These are phyloP conservation scores for Pouteria campechiana DNA, from an alignment of 179 eudicot genomes.

Conservation along the genomic window DNA sequence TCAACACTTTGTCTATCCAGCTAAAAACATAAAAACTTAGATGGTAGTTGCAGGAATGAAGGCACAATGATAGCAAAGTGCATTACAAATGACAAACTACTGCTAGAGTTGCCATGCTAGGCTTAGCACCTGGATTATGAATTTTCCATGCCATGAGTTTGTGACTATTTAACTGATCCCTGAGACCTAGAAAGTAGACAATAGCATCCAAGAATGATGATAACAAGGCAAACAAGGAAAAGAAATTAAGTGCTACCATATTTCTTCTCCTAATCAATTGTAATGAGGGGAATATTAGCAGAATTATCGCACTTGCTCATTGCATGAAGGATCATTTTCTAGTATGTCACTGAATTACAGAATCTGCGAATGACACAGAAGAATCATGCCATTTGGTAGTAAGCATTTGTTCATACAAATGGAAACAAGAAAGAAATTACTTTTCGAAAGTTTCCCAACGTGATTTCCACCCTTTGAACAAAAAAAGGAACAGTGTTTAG, in stretches of 20 bases:
- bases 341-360: conserved; percentile 81
- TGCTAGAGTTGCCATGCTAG: no score
- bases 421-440: no score
- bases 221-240: background rate
- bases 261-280: conserved; percentile 65
- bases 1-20: no score
- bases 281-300: conserved; percentile 81
- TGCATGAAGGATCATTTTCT: conserved; percentile 80
- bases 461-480: conserved; percentile 70
- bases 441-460: conserved; percentile 93
- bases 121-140: conserved; percentile 57
- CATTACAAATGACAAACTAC: no score
- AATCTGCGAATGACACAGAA: conserved; percentile 55
- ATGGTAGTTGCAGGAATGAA: no score
- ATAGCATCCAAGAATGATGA: background rate
- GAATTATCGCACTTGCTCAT: conserved; percentile 59
- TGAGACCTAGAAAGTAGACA: conserved; percentile 7
- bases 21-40: no score
- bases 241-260: conserved; percentile 32
- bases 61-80: no score
- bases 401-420: no score
- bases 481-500: conserved; percentile 86
- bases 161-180: conserved; percentile 88
- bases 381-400: no score
- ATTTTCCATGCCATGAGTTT: conserved; percentile 75